Conservation (phyloP, 768 basidiomycete genomes). For the Lentinula edodes region DNA sequence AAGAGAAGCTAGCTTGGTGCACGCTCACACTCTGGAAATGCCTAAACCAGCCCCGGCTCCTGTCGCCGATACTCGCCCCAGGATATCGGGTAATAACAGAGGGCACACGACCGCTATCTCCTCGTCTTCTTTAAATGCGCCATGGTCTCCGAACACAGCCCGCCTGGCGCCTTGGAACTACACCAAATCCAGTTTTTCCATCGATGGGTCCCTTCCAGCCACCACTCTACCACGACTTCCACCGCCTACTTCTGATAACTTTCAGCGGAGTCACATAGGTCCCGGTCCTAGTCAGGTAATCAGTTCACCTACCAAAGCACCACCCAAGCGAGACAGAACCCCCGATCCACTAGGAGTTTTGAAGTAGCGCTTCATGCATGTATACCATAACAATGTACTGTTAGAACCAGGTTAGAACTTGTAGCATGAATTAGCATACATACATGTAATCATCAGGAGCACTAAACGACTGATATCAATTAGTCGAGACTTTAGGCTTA, state of each 20-base stretch:
- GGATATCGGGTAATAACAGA: not conserved
- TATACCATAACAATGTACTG: not conserved
- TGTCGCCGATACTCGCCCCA: slow-evolving; percentile 31
- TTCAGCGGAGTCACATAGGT: slow-evolving; percentile 19
- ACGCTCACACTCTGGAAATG: slow-evolving; percentile 15
- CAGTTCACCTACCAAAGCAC: not conserved
- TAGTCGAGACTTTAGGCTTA: too few species aligned
- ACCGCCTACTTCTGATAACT: slow-evolving; percentile 38
- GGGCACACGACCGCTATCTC: slow-evolving; percentile 7
- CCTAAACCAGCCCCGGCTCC: slow-evolving; percentile 28
- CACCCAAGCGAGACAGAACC: not conserved
- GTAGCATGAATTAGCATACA: too few species aligned
- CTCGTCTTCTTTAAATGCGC: slow-evolving; percentile 9
- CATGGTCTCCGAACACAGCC: slow-evolving; percentile 13
- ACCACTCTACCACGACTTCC: slow-evolving; percentile 47
- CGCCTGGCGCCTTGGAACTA: slow-evolving; percentile 51
- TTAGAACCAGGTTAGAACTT: not conserved
- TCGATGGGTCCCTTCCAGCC: slow-evolving; percentile 24
- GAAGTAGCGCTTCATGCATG: slow-evolving; percentile 2
- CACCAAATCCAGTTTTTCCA: slow-evolving; percentile 45
- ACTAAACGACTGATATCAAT: too few species aligned
- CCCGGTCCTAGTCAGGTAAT: not conserved
- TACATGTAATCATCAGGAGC: too few species aligned
- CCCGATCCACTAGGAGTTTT: slow-evolving; percentile 15
- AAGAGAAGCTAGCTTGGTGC: slow-evolving; percentile 7